These are phyloP conservation scores for Colletotrichum echinochloae DNA, from an alignment of 2,329 filamentous ascomycete genomes.

Conservation along the genomic window DNA sequence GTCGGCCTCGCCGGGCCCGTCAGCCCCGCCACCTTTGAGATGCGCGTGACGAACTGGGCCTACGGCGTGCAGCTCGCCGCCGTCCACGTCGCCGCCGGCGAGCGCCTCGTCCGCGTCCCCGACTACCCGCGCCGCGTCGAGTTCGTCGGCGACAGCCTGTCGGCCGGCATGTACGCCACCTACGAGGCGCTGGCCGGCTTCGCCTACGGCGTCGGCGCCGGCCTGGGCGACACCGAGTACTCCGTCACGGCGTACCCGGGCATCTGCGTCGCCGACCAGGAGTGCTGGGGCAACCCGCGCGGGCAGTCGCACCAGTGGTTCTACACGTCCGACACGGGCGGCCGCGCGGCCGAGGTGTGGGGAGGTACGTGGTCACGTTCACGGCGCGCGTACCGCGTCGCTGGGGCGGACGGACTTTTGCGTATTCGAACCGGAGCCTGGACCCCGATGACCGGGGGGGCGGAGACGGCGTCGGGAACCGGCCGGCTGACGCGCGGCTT, in stretches of 20 bases:
- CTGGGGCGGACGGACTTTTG: background rate
- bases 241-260: slow-evolving; percentile 69
- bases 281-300: slow-evolving; percentile 65
- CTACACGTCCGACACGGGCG: slow-evolving; percentile 65
- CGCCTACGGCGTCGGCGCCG: slow-evolving; percentile 66
- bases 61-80: slow-evolving; percentile 68
- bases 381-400: no score
- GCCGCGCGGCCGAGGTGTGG: slow-evolving; percentile 58
- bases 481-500: slow-evolving; percentile 6
- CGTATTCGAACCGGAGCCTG: slow-evolving; percentile 16
- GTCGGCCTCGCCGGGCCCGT: slow-evolving; percentile 57
- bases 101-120: slow-evolving; percentile 58
- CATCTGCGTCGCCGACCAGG: slow-evolving; percentile 66
- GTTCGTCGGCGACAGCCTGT: slow-evolving; percentile 62
- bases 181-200: slow-evolving; percentile 70
- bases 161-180: slow-evolving; percentile 67
- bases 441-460: background rate
- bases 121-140: slow-evolving; percentile 53
- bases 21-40: slow-evolving; percentile 63
- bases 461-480: background rate
- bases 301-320: slow-evolving; percentile 69
- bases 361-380: slow-evolving; percentile 50
- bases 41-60: slow-evolving; percentile 72
- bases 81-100: slow-evolving; percentile 60
- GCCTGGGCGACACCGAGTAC: slow-evolving; percentile 69